phyloP scores from a whole-genome alignment of 1,284 basidiomycete genomes.

The Ustanciosporium gigantosporum region DNA sequence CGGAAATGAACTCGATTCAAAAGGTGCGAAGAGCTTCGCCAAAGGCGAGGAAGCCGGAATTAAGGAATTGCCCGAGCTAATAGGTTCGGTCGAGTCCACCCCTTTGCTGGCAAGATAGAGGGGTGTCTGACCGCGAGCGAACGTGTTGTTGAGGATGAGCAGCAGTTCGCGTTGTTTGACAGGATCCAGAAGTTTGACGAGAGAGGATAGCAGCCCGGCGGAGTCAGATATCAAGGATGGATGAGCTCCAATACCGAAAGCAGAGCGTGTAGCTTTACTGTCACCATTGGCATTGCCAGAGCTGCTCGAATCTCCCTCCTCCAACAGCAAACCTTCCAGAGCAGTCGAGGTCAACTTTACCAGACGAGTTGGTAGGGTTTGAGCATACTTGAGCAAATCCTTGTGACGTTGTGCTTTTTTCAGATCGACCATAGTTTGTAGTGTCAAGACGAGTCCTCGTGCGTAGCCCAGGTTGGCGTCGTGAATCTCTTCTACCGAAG shows the following conservation, averaged over 20 bases:
- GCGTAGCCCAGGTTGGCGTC: constrained; percentile 66
- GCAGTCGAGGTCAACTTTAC: constrained; percentile 24
- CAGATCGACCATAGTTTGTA: constrained; percentile 51
- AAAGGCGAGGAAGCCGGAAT: background rate
- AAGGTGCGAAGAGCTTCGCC: background rate
- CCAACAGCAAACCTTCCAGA: constrained; percentile 4
- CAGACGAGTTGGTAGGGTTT: constrained; percentile 34
- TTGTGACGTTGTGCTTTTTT: constrained; percentile 35
- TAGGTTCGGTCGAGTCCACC: background rate
- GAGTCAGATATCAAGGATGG: constrained; percentile 38
- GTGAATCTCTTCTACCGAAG: constrained; percentile 69
- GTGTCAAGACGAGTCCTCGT: constrained; percentile 48
- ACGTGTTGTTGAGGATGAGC: constrained; percentile 24
- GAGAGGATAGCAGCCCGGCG: constrained; percentile 36
- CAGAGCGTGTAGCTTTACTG: background rate
- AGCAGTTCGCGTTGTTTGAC: constrained; percentile 38
- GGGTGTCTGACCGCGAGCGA: constrained; percentile 6
- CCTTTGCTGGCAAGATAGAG: too few relatives aligned
- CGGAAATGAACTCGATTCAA: background rate
- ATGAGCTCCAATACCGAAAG: constrained; percentile 25
- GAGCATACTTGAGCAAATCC: constrained; percentile 43
- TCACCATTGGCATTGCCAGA: background rate
- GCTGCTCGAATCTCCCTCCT: background rate
- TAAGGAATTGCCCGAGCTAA: background rate
- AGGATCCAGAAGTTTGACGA: constrained; percentile 31